phyloP scores from a whole-genome alignment of 2,329 filamentous ascomycete genomes.

The Gyromitra esculenta region DNA sequence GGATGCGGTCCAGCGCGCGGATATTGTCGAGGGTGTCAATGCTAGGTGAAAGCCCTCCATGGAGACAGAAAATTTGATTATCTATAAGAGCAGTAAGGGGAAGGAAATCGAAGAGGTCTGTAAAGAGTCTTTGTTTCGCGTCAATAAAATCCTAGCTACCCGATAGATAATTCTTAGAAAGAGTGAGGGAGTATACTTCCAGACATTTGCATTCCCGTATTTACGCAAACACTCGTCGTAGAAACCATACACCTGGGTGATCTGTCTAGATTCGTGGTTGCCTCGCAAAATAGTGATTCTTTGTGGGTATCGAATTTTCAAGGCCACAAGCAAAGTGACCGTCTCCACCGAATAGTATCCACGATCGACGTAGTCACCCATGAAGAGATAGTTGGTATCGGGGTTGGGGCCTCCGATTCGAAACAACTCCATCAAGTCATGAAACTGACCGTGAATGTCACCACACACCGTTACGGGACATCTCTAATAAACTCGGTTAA shows the following conservation, averaged over 20 bases:
- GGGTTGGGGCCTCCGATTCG: constrained; percentile 98
- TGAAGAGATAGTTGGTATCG: constrained; percentile 99
- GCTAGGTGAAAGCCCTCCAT: constrained; percentile 94
- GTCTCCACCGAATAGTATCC: constrained; percentile 99
- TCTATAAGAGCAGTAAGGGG: constrained; percentile 97
- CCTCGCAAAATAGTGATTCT: constrained; percentile 98
- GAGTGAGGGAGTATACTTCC: constrained; percentile 74
- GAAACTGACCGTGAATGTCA: constrained; percentile 99
- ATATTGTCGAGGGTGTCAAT: constrained; percentile 97
- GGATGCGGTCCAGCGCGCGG: constrained; percentile 90
- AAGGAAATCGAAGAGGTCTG: constrained; percentile 98
- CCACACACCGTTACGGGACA: constrained; percentile 98
- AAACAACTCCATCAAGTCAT: constrained; percentile 99
- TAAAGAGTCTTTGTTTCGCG: constrained; percentile 67
- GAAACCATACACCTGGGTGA: constrained; percentile 99
- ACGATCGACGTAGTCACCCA: constrained; percentile 99
- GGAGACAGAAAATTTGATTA: constrained; percentile 98
- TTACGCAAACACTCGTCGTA: constrained; percentile 99
- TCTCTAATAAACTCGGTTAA: constrained; percentile 71
- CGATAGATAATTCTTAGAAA: neutral
- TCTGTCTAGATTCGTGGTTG: constrained; percentile 98
- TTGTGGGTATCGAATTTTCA: constrained; percentile 97
- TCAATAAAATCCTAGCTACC: constrained; percentile 25
- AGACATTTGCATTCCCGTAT: constrained; percentile 98
- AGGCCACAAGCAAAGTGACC: constrained; percentile 90